Conservation (phyloP, 345 rosid species). For the Gossypium australe region DNA sequence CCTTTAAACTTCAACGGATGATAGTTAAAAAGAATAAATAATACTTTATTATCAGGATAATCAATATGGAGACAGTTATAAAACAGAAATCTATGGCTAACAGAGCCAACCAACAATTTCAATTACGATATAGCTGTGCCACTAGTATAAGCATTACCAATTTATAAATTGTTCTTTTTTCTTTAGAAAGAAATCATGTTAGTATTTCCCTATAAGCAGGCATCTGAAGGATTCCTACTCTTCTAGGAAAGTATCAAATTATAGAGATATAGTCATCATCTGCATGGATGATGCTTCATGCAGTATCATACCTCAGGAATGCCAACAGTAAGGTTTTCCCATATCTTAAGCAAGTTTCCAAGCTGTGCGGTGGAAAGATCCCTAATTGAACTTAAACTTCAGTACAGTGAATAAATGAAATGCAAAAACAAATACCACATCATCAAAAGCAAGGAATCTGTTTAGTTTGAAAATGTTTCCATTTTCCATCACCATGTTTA, state of each 20-base stretch:
- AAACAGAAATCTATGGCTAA: not conserved
- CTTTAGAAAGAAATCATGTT: not conserved
- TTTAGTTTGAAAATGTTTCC: not conserved
- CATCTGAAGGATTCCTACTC: not conserved
- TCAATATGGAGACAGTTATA: not conserved
- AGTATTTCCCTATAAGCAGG: not conserved
- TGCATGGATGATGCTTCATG: not conserved
- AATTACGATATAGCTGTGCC: not conserved
- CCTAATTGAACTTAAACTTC: conserved; percentile 38
- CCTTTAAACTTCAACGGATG: not conserved
- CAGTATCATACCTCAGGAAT: conserved; percentile 49
- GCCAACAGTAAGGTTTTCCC: conserved; percentile 54
- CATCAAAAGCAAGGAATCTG: not conserved
- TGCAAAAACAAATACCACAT: not conserved
- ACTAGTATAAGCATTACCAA: not conserved
- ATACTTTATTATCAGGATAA: not conserved
- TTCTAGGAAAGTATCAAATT: not conserved
- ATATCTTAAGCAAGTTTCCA: conserved; percentile 46
- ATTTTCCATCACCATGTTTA: conserved; percentile 2
- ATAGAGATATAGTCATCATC: not conserved
- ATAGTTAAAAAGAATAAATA: not conserved
- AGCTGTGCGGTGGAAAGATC: conserved; percentile 58
- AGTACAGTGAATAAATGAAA: not conserved
- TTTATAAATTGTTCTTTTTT: not conserved
- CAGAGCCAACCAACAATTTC: not conserved